phyloP scores from a whole-genome alignment of 2,329 filamentous ascomycete genomes.

The Coniochaeta hoffmannii region DNA sequence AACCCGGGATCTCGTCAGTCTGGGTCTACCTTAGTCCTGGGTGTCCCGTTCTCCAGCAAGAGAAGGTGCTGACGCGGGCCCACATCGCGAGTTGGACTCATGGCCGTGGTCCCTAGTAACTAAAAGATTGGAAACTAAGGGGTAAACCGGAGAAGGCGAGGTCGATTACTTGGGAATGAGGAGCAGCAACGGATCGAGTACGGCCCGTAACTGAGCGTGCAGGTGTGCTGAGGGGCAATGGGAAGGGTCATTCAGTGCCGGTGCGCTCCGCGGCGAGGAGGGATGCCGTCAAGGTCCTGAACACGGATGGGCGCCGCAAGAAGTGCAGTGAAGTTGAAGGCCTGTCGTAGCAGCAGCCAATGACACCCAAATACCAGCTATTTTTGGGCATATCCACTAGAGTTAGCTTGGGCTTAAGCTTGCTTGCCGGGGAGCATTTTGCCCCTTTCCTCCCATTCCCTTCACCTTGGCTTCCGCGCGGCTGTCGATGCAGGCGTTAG shows the following conservation, averaged over 20 bases:
- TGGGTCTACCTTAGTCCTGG: neutral
- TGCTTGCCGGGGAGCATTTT: neutral
- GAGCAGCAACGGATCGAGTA: neutral
- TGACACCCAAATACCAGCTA: neutral
- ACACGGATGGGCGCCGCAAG: too few relatives aligned
- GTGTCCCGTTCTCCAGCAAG: neutral
- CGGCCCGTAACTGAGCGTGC: neutral
- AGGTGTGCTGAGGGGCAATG: too few relatives aligned
- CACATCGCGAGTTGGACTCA: neutral
- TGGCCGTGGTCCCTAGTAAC: neutral
- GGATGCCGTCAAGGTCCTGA: too few relatives aligned
- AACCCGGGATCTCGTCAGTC: neutral
- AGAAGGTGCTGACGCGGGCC: neutral
- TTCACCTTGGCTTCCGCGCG: too few relatives aligned
- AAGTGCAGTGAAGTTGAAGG: neutral
- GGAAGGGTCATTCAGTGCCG: too few relatives aligned
- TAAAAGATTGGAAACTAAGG: neutral
- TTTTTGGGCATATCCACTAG: neutral
- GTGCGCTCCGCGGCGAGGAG: too few relatives aligned
- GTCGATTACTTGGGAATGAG: neutral
- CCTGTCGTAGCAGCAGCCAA: neutral
- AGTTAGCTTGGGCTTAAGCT: neutral
- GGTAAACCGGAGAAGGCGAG: neutral
- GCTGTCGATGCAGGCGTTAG: too few relatives aligned
- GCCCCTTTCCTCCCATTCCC: neutral